phyloP scores from a whole-genome alignment of 192 early-diverging fungal genomes.

The Coemansia sp. region DNA sequence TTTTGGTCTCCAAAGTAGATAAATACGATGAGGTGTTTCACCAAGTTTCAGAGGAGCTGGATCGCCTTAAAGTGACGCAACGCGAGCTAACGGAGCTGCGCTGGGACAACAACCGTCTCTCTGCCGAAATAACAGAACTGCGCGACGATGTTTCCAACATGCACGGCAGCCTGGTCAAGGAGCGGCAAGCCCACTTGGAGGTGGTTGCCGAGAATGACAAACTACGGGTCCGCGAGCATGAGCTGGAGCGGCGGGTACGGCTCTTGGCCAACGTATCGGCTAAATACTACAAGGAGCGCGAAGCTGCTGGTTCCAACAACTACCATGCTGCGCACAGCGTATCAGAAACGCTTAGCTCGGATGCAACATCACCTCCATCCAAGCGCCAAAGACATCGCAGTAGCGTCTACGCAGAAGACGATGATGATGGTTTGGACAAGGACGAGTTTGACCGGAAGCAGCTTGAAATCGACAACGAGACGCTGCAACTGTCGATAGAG shows the following conservation, averaged over 20 bases:
- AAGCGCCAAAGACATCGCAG: slow-evolving; percentile 36
- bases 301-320: slow-evolving; percentile 5
- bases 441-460: slow-evolving; percentile 37
- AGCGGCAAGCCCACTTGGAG: slow-evolving; percentile 49
- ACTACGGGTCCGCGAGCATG: slow-evolving; percentile 49
- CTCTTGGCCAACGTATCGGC: slow-evolving; percentile 38
- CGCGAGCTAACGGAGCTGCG: slow-evolving; percentile 45
- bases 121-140: slow-evolving; percentile 38
- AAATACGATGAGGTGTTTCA: slow-evolving; percentile 54
- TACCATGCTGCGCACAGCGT: slow-evolving; percentile 5
- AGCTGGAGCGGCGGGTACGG: slow-evolving; percentile 46
- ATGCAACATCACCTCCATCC: slow-evolving; percentile 21
- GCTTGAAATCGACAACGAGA: slow-evolving; percentile 53
- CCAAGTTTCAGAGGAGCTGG: slow-evolving; percentile 41
- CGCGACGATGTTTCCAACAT: slow-evolving; percentile 36
- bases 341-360: slow-evolving; percentile 17
- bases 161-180: slow-evolving; percentile 38
- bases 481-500: slow-evolving; percentile 48
- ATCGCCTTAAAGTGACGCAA: slow-evolving; percentile 46
- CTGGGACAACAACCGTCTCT: slow-evolving; percentile 45
- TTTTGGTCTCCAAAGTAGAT: slow-evolving; percentile 17
- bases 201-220: slow-evolving; percentile 52
- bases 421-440: slow-evolving; percentile 18
- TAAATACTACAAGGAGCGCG: slow-evolving; percentile 40
- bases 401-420: slow-evolving; percentile 4